Evolutionary conservation across 2,329 filamentous ascomycete genomes (phyloP).

Genomic region (Cordyceps pruinosa): DNA sequence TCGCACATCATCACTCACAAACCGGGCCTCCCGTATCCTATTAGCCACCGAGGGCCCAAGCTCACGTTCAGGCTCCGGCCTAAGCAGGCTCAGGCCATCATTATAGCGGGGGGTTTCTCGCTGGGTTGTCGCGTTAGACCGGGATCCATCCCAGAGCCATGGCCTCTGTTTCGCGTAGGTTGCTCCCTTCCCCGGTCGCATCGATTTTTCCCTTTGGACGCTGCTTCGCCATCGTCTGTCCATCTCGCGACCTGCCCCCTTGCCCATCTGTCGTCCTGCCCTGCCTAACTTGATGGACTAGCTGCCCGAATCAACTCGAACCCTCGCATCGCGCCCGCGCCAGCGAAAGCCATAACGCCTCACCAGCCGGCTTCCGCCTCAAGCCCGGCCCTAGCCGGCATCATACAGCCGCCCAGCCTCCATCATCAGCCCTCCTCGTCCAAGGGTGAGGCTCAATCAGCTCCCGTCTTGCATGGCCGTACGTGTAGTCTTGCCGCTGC

Average conservation of each 20-base stretch:
- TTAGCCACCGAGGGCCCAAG: slow-evolving; percentile 10
- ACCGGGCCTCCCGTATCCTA: neutral
- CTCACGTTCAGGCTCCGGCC: slow-evolving; percentile 10
- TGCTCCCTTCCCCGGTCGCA: slow-evolving; percentile 5
- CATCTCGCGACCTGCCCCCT: neutral
- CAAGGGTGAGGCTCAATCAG: slow-evolving; percentile 1
- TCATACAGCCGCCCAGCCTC: slow-evolving; percentile 1
- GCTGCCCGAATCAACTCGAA: slow-evolving; percentile 7
- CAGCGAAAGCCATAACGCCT: neutral
- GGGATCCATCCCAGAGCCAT: slow-evolving; percentile 11
- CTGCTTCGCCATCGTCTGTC: slow-evolving; percentile 1
- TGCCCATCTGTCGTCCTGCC: neutral
- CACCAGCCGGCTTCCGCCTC: slow-evolving; percentile 4
- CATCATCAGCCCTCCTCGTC: slow-evolving; percentile 4
- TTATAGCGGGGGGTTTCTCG: slow-evolving; percentile 10
- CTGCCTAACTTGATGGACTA: slow-evolving; percentile 6
- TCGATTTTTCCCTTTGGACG: slow-evolving; percentile 1
- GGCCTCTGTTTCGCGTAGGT: slow-evolving; percentile 14
- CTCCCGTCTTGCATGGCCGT: slow-evolving; percentile 4
- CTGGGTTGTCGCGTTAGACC: slow-evolving; percentile 11
- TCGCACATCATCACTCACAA: slow-evolving; percentile 2
- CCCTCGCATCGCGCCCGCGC: slow-evolving; percentile 4
- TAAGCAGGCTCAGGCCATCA: slow-evolving; percentile 10
- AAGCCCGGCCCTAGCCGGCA: slow-evolving; percentile 3
- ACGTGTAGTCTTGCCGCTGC: neutral